phyloP scores from a whole-genome alignment of 306 rosid species.

The Cicer cuneatum region DNA sequence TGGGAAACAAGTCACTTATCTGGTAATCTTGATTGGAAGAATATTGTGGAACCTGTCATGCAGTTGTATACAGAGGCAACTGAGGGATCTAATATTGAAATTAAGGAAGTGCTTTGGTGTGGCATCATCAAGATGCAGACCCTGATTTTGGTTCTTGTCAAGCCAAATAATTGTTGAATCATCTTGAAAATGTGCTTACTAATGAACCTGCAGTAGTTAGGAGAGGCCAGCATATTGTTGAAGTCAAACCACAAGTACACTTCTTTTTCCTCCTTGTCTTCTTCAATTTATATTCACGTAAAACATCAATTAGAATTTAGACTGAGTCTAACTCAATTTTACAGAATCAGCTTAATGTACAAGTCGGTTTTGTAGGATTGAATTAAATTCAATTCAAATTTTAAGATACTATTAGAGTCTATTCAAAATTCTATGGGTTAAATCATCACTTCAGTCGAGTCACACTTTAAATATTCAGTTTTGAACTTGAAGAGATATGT shows the following conservation, averaged over 20 bases:
- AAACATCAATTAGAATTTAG: no score
- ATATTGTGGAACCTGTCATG: constrained; percentile 79
- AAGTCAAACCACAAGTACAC: constrained; percentile 85
- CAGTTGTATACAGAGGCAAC: constrained; percentile 73
- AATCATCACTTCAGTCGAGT: no score
- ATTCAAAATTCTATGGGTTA: no score
- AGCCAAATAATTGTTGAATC: constrained; percentile 77
- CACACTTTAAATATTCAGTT: no score
- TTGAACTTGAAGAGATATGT: no score
- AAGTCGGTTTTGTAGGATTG: constrained; percentile 69
- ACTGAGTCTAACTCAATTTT: no score
- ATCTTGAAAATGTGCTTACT: constrained; percentile 75
- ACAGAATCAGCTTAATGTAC: neutral
- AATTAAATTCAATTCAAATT: neutral
- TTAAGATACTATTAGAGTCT: no score
- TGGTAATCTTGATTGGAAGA: constrained; percentile 80
- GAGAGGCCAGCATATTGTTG: constrained; percentile 81
- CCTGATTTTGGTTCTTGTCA: constrained; percentile 88
- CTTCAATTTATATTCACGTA: neutral
- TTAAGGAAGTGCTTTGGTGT: constrained; percentile 84
- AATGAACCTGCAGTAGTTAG: constrained; percentile 75
- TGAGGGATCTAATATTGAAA: constrained; percentile 80
- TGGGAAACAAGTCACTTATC: constrained; percentile 72
- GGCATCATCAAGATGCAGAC: constrained; percentile 94
- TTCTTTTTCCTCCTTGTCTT: neutral